phyloP scores from a whole-genome alignment of 2,329 filamentous ascomycete genomes.

The Sordariomycetes sp. region DNA sequence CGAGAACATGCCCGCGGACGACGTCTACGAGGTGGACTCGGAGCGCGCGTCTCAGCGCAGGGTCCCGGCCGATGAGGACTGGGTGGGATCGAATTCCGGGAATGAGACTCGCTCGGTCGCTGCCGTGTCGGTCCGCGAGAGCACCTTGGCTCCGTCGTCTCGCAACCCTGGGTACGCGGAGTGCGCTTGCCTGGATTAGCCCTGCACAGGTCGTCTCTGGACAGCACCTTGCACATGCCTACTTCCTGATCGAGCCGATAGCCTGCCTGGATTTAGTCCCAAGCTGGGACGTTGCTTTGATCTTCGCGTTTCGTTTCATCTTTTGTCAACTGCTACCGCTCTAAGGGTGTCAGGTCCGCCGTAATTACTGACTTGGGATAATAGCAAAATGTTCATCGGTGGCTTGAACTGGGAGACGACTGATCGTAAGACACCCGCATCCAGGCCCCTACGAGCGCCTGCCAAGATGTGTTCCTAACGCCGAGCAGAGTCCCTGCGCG shows the following conservation, averaged over 20 bases:
- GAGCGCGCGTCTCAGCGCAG: neutral
- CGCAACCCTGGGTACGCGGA: constrained; percentile 3
- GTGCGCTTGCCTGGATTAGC: neutral
- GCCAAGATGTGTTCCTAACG: constrained; percentile 5
- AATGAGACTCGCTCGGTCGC: neutral
- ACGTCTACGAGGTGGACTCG: neutral
- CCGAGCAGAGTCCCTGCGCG: constrained; percentile 71
- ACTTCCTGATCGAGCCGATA: neutral
- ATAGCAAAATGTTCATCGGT: constrained; percentile 99
- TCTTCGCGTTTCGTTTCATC: neutral
- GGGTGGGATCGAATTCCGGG: neutral
- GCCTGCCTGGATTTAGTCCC: neutral
- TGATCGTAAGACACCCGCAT: constrained; percentile 55
- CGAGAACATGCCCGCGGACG: neutral
- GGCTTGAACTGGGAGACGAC: constrained; percentile 99
- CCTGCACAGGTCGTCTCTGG: neutral
- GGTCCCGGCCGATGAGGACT: neutral
- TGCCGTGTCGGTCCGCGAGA: neutral
- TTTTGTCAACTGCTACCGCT: neutral
- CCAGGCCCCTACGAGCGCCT: neutral
- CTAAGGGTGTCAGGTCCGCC: neutral
- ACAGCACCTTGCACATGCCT: neutral
- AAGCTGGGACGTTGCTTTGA: neutral
- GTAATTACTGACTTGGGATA: constrained; percentile 5
- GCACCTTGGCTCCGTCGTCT: neutral